These are phyloP conservation scores for Trebouxia gelatinosa DNA, from an alignment of 163 green algal species.

Conservation along the genomic window DNA sequence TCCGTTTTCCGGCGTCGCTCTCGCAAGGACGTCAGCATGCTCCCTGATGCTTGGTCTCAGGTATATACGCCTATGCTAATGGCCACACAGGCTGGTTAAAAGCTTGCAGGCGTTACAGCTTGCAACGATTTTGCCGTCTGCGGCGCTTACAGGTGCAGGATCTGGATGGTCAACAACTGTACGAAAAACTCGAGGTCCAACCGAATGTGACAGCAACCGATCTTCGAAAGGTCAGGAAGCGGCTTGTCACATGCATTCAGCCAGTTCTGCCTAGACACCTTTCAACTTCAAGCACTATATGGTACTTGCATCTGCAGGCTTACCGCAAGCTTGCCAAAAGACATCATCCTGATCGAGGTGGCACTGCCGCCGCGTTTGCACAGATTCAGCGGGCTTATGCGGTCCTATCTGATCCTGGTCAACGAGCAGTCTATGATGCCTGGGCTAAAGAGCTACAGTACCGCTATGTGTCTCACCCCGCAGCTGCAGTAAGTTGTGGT, in stretches of 20 bases:
- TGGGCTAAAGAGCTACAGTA: conserved; percentile 65
- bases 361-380: conserved; percentile 55
- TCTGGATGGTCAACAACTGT: conserved; percentile 53
- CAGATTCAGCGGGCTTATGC: conserved; percentile 69
- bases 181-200: conserved; percentile 41
- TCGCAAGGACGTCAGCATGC: no score
- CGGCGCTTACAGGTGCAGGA: conserved; percentile 51
- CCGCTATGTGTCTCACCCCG: conserved; percentile 45
- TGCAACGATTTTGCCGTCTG: conserved; percentile 77
- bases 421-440: conserved; percentile 68
- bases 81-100: no score
- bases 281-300: neutral
- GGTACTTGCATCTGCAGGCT: conserved; percentile 45
- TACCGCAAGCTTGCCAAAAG: conserved; percentile 60
- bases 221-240: conserved; percentile 43
- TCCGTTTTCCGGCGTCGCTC: no score
- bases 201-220: conserved; percentile 36
- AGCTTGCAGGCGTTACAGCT: no score
- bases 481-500: neutral
- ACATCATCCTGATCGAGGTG: conserved; percentile 84
- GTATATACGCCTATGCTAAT: no score
- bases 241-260: neutral
- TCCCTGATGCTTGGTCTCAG: no score
- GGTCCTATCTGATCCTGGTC: conserved; percentile 58
- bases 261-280: neutral